These are phyloP conservation scores for Onygena corvina DNA, from an alignment of 2,329 filamentous ascomycete genomes.

Conservation along the genomic window DNA sequence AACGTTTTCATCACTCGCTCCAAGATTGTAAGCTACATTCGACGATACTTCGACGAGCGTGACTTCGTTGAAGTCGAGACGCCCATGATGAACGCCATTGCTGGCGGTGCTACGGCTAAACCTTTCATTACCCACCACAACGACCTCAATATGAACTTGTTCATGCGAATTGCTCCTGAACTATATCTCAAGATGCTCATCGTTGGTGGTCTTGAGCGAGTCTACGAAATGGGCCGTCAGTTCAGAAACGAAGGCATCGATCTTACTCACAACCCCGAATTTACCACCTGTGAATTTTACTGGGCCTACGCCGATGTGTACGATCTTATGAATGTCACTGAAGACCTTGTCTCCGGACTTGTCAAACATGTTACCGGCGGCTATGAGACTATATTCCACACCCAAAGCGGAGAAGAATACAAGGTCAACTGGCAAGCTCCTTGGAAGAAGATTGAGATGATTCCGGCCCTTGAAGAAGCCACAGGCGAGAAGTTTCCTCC, in stretches of 20 bases:
- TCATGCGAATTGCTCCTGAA: constrained; percentile 88
- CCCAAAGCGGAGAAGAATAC: constrained; percentile 72
- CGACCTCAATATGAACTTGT: constrained; percentile 87
- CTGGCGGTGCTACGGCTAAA: constrained; percentile 87
- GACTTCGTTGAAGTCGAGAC: constrained; percentile 94
- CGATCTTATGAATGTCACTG: constrained; percentile 80
- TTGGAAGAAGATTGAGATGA: constrained; percentile 93
- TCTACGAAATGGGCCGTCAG: constrained; percentile 90
- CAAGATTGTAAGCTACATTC: constrained; percentile 80
- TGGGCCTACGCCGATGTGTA: constrained; percentile 85
- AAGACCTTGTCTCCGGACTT: constrained; percentile 80
- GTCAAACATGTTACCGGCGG: constrained; percentile 81
- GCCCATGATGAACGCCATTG: constrained; percentile 92
- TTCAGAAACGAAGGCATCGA: constrained; percentile 92
- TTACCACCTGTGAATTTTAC: constrained; percentile 97
- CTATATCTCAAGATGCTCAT: constrained; percentile 93
- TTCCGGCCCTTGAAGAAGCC: constrained; percentile 76
- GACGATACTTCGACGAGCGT: constrained; percentile 72
- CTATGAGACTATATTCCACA: constrained; percentile 76
- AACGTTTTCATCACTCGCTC: constrained; percentile 74
- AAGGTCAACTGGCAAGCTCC: constrained; percentile 93
- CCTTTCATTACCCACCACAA: constrained; percentile 96
- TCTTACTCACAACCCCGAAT: constrained; percentile 94
- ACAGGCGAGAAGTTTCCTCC: constrained; percentile 90
- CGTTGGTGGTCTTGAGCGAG: constrained; percentile 83